phyloP scores from a whole-genome alignment of 305 asterid species.

The Solanum hybrid region DNA sequence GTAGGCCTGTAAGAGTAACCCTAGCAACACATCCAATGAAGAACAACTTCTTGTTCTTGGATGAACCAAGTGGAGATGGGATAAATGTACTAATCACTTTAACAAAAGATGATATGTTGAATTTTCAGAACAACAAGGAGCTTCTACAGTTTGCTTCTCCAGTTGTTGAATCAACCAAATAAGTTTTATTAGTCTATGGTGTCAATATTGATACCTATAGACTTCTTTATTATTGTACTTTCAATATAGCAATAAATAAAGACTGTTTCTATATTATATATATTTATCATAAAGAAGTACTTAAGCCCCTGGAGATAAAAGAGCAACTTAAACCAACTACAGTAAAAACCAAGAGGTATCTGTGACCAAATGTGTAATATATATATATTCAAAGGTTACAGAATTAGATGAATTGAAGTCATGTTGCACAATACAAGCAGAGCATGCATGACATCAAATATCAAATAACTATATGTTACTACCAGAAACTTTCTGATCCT shows the following conservation, averaged over 20 bases:
- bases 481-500: slow-evolving; percentile 27
- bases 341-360: slow-evolving; percentile 9
- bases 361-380: slow-evolving; percentile 13
- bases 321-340: background rate
- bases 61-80: background rate
- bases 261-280: background rate
- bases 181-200: background rate
- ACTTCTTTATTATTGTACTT: background rate
- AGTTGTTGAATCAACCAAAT: background rate
- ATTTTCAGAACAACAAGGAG: background rate
- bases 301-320: background rate
- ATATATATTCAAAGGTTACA: slow-evolving; percentile 13
- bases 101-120: background rate
- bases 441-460: background rate
- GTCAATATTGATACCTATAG: background rate
- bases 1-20: background rate
- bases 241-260: background rate
- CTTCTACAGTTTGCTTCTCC: background rate
- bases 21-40: background rate
- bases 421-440: background rate
- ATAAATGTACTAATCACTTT: background rate
- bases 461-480: slow-evolving; percentile 11
- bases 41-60: background rate
- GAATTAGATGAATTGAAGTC: slow-evolving; percentile 3
- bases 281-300: background rate